A percentile compares a stretch with the other conserved stretches of the same genome.
Evolutionary conservation across 805 yeast species (phyloP).

Genomic region (Ogataea dorogensis): DNA sequence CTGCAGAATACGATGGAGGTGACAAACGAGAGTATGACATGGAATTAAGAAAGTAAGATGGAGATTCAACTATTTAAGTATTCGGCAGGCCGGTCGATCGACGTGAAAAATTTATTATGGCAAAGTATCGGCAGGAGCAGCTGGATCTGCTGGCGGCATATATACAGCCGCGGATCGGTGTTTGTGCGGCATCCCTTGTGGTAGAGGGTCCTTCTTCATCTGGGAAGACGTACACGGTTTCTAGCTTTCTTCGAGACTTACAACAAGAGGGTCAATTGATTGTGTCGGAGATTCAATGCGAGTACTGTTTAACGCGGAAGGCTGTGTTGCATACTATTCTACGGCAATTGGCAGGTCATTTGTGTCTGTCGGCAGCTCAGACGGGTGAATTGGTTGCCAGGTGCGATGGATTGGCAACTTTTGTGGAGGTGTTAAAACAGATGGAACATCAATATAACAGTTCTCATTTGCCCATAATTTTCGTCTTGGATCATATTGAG

Average conservation of each 20-base stretch:
- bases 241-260: slow-evolving; percentile 31
- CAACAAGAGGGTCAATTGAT: slow-evolving; percentile 19
- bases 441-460: slow-evolving; percentile 21
- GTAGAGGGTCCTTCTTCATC: slow-evolving; percentile 50
- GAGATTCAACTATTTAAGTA: not conserved
- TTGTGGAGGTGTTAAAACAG: slow-evolving; percentile 41
- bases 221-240: slow-evolving; percentile 46
- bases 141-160: slow-evolving; percentile 37
- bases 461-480: slow-evolving; percentile 36
- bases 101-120: not conserved
- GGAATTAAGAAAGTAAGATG: not conserved
- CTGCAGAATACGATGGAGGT: slow-evolving; percentile 23
- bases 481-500: slow-evolving; percentile 50
- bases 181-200: slow-evolving; percentile 38
- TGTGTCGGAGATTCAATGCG: slow-evolving; percentile 41
- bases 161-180: slow-evolving; percentile 29
- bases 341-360: slow-evolving; percentile 26
- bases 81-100: slow-evolving; percentile 1
- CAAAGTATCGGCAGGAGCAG: slow-evolving; percentile 27
- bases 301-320: slow-evolving; percentile 42
- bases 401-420: slow-evolving; percentile 43
- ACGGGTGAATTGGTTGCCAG: slow-evolving; percentile 23
- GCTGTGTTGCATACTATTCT: slow-evolving; percentile 43
- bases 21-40: slow-evolving; percentile 9
- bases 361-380: slow-evolving; percentile 9